Percentiles rank a stretch among this genome's conserved stretches.
Conservation (phyloP, 2,329 filamentous ascomycete genomes). For the Penicillium sp. region DNA sequence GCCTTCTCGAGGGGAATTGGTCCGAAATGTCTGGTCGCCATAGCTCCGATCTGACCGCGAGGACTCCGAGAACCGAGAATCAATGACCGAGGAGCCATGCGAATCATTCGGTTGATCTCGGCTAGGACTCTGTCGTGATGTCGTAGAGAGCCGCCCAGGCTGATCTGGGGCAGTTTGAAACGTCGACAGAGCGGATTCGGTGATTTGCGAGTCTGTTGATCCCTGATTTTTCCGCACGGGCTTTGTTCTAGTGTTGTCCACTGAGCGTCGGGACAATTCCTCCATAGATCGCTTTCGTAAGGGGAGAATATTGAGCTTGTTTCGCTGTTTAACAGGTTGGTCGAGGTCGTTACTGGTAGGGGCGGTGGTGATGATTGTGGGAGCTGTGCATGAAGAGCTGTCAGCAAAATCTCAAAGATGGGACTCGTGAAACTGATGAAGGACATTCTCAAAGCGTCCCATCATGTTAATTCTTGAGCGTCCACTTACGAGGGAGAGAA, state of each 20-base stretch:
- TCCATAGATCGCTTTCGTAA: conserved; percentile 34
- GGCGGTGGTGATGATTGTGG: conserved; percentile 83
- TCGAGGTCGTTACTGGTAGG: conserved; percentile 65
- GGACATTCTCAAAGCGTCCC: not conserved
- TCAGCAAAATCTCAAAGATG: not conserved
- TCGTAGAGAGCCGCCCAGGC: conserved; percentile 49
- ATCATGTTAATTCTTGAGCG: not conserved
- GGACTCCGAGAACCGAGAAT: conserved; percentile 72
- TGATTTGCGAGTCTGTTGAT: conserved; percentile 28
- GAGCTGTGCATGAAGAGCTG: conserved; percentile 36
- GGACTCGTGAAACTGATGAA: not conserved
- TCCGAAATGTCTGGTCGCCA: conserved; percentile 60
- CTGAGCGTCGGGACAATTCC: conserved; percentile 21
- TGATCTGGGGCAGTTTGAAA: conserved; percentile 56
- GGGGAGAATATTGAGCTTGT: conserved; percentile 39
- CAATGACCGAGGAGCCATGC: conserved; percentile 58
- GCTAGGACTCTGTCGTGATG: conserved; percentile 46
- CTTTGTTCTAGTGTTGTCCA: conserved; percentile 17
- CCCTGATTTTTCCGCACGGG: conserved; percentile 23
- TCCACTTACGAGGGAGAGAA: conserved; percentile 37
- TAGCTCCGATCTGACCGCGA: conserved; percentile 84
- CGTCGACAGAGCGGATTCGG: conserved; percentile 30
- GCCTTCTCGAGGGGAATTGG: conserved; percentile 58
- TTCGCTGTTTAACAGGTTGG: conserved; percentile 39
- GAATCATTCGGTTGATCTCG: conserved; percentile 60